Percentiles rank a stretch among this genome's conserved stretches.
Conservation (phyloP, 129 eudicot species). For the Artemisia annua region DNA sequence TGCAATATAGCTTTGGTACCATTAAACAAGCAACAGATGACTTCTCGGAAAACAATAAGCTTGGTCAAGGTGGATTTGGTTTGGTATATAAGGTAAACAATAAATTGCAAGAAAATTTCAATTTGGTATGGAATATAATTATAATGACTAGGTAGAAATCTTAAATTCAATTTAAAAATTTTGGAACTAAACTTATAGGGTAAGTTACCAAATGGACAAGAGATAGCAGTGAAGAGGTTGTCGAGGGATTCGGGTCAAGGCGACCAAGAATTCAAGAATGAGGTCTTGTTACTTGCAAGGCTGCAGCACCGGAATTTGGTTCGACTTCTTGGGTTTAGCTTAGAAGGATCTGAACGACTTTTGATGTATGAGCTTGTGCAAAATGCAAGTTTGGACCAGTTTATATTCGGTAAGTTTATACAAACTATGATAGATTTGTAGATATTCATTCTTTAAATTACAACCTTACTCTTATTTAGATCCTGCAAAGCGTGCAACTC, state of each 20-base stretch:
- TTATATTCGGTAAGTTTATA: constrained; percentile 43
- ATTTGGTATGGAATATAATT: background rate
- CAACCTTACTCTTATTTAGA: constrained; percentile 19
- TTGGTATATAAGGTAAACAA: too few relatives aligned
- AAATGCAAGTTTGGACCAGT: constrained; percentile 48
- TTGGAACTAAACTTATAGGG: constrained; percentile 33
- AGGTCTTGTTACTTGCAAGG: constrained; percentile 45
- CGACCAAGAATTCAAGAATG: constrained; percentile 50
- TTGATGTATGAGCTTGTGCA: constrained; percentile 50
- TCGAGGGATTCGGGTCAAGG: constrained; percentile 48
- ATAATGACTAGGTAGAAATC: background rate
- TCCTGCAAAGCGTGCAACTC: constrained; percentile 9
- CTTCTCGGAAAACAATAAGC: too few relatives aligned
- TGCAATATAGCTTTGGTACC: too few relatives aligned
- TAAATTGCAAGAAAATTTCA: too few relatives aligned
- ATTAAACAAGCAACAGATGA: too few relatives aligned
- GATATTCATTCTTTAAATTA: background rate
- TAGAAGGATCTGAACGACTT: constrained; percentile 44
- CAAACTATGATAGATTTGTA: background rate
- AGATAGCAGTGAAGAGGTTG: constrained; percentile 55
- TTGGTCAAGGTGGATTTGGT: too few relatives aligned
- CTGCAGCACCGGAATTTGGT: constrained; percentile 55
- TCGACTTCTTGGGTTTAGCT: constrained; percentile 48
- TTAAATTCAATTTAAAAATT: background rate
- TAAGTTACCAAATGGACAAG: constrained; percentile 39